Base-by-base conservation (phyloP, 768 basidiomycete species). In the Cyclocybe cylindracea region DNA sequence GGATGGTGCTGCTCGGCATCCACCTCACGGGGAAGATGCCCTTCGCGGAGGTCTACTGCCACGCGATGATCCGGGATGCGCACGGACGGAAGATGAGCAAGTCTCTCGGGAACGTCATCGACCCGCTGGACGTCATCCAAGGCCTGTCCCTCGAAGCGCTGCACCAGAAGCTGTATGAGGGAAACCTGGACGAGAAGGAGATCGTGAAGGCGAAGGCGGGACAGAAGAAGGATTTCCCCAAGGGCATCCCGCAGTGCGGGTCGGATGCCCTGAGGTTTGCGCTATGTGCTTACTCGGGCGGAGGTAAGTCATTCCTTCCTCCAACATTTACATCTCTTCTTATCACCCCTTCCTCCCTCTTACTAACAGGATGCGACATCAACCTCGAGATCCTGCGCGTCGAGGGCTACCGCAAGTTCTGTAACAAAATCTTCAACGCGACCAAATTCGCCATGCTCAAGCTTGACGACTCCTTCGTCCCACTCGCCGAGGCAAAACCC, bases 361-460 rank as follows among this genome's bases (percentile, higher is more conserved):
- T 3, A n/a, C 7, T 46, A 32, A 7, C 52, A 94, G 94, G 94
- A 29, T 90, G 95, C 40, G 96, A 98, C 70, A 96, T 99, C 75
- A 97, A 98, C 68, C 76, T 99, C 54, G 94, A 98, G 66, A 94
- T 99, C 59, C 71, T 93, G 56, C 87, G 94, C 46, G 94, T 98
- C 32, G 95, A 98, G 71, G 97, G 95, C 2, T 98, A 98, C 70
- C 86, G 97, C 70, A 98, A 98, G 71, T 99, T 99, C 78, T 98
- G 97, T 77, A 99, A 99, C 77, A 98, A 98, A 77, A 85, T 98
- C 24, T 98, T 96, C 80, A 99, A 99, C 65, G 97, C 97, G 1
- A 98, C 94, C 43, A 95, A 95, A 70, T 98, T 99, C 61, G 96
- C 95, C n/a, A 94, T 98, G 89, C 84, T 98, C 68, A 96, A 96